phyloP scores from a whole-genome alignment of 345 rosid species.

The Populus simonii region DNA sequence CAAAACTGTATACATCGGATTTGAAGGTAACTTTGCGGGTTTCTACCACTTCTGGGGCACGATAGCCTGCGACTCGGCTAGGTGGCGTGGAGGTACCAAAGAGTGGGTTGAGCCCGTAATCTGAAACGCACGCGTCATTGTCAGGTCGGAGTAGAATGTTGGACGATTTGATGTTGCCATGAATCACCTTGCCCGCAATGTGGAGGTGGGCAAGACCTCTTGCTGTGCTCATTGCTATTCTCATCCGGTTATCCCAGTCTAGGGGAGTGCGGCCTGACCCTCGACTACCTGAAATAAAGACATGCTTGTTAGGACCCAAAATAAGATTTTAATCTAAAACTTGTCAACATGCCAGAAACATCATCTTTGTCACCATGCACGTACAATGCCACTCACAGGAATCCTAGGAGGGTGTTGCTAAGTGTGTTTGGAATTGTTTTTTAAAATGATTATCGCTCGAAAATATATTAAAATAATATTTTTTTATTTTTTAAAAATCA shows the following conservation, averaged over 20 bases:
- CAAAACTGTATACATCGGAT: conserved; percentile 94
- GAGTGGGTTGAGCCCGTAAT: conserved; percentile 79
- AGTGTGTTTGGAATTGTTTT: too few species aligned
- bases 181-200: conserved; percentile 57
- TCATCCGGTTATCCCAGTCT: conserved; percentile 89
- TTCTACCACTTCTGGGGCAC: conserved; percentile 87
- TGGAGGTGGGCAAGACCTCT: conserved; percentile 81
- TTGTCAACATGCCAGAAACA: too few species aligned
- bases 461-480: too few species aligned
- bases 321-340: too few species aligned
- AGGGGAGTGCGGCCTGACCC: conserved; percentile 89
- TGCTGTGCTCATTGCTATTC: conserved; percentile 66
- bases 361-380: too few species aligned
- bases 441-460: fast-evolving
- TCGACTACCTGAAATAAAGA: conserved; percentile 59
- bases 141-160: conserved; percentile 73
- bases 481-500: too few species aligned
- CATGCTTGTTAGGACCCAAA: not conserved
- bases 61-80: conserved; percentile 78
- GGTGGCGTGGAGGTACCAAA: conserved; percentile 61
- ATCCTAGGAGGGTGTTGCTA: too few species aligned
- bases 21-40: conserved; percentile 72
- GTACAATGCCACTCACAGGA: not conserved
- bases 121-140: conserved; percentile 64
- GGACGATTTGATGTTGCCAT: conserved; percentile 92